A percentile compares a stretch with the other conserved stretches of the same genome.
These are phyloP conservation scores for Mortierella sp. DNA, from an alignment of 371 early-diverging fungal genomes.

Conservation along the genomic window DNA sequence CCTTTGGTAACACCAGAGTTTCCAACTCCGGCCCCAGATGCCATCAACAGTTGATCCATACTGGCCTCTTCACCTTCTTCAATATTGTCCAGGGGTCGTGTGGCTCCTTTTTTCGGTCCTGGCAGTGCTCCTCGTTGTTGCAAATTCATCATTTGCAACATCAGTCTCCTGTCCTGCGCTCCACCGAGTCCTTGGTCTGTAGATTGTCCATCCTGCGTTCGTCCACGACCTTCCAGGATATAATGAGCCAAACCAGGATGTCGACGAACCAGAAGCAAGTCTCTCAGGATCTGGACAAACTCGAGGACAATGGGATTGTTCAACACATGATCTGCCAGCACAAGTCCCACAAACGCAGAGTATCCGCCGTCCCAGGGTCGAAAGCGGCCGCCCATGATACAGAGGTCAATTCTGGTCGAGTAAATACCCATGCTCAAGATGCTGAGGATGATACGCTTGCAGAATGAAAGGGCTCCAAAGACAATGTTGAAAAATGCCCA, in stretches of 20 bases:
- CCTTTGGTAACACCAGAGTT: slow-evolving; percentile 9
- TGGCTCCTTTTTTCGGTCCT: not conserved
- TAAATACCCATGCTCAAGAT: slow-evolving; percentile 39
- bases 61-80: slow-evolving; percentile 44
- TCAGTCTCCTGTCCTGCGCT: slow-evolving; percentile 14
- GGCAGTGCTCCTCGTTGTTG: too few species aligned
- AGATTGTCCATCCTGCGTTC: not conserved
- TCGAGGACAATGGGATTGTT: slow-evolving; percentile 49
- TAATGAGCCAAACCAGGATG: slow-evolving; percentile 31
- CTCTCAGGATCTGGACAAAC: slow-evolving; percentile 52
- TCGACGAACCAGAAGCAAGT: slow-evolving; percentile 23
- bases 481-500: slow-evolving; percentile 55
- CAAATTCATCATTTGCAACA: slow-evolving; percentile 30
- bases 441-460: slow-evolving; percentile 32
- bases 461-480: slow-evolving; percentile 51
- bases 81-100: slow-evolving; percentile 21
- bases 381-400: slow-evolving; percentile 51
- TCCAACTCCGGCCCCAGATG: slow-evolving; percentile 10
- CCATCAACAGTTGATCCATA: slow-evolving; percentile 46
- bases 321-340: slow-evolving; percentile 48
- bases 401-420: slow-evolving; percentile 41
- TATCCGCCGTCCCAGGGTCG: slow-evolving; percentile 54
- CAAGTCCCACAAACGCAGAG: slow-evolving; percentile 52
- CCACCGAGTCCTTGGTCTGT: not conserved
- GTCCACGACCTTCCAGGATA: slow-evolving; percentile 19